Evolutionary conservation across 1,139 yeast species (phyloP), one percentile per base, ranked within the genome.

Genomic region (Chernovozyma aurita): DNA sequence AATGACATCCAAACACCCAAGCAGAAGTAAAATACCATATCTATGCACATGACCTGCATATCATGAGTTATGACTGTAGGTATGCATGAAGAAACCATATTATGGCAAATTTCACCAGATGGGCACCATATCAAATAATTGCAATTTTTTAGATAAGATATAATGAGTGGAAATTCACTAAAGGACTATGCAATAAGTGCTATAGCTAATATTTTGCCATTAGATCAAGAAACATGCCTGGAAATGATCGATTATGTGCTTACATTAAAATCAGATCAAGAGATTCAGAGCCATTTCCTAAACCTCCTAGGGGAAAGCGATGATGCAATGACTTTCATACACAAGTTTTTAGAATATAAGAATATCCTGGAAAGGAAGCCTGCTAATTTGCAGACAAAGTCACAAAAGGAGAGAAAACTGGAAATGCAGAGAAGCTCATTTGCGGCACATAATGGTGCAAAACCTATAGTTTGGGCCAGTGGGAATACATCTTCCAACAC

Each of bases 251-350:
- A 69, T 8, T 75, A 75, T 45, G 70, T 78, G 0, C 49, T 70
- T 12, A 50, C 63, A 3, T 56, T 76, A 14, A 61, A 62, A 4
- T 47, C 65, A 0, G 68, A 74, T 33, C 58, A 63, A 3, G 75
- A 66, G 14, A 61, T 75, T 13, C 63, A 63, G 21, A 61, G 59
- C 24, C 79, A 78, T 50, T 74, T 78, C 46, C 47, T 70, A 17
- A 73, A 75, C 35, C 52, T 78, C 15, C 50, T 78, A 16, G 84
- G 84, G 3, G 76, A 76, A 38, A 65, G 77, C 13, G 71, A 70
- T 13, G 70, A 61, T 12, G 57, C 76, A 1, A 48, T 66, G 21
- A 50, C 55, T 6, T 72, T 76, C 44, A 57, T 73, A 2, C 40
- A 58, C 3, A 58, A 48, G 17, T 70, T 73, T 40, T 39, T 48